Percentiles rank a stretch among this genome's conserved stretches.
Conservation (phyloP, 208 protist genomes). For the Willaertia magna region DNA sequence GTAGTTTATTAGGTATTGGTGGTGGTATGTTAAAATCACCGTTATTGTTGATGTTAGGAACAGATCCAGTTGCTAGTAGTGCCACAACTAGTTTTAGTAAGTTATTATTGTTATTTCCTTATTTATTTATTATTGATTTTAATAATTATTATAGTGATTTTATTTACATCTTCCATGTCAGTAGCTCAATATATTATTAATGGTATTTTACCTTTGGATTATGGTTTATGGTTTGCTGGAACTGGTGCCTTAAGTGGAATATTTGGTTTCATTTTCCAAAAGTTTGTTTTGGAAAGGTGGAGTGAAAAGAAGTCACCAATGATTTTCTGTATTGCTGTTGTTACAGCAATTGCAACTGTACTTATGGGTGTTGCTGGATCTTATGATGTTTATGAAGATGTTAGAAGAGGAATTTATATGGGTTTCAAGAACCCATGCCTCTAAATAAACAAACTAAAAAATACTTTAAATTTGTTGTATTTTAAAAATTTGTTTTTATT, state of each 20-base stretch:
- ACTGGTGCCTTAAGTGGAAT: neutral
- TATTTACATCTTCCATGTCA: neutral
- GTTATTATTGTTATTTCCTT: neutral
- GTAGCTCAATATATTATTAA: neutral
- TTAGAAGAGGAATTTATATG: neutral
- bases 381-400: neutral
- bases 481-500: too few species aligned
- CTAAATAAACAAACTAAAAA: too few species aligned
- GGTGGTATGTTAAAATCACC: constrained; percentile 7
- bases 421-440: neutral
- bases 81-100: neutral
- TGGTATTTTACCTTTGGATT: neutral
- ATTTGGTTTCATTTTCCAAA: neutral
- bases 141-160: too few species aligned
- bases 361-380: neutral
- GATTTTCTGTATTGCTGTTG: neutral
- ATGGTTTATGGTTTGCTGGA: neutral
- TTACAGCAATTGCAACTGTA: neutral
- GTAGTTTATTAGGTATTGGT: neutral
- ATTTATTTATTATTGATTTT: neutral
- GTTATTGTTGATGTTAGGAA: neutral
- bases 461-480: too few species aligned
- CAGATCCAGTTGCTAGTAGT: neutral
- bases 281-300: neutral
- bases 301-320: neutral